phyloP scores from a whole-genome alignment of 768 basidiomycete genomes.

The Hortiboletus campestris region DNA sequence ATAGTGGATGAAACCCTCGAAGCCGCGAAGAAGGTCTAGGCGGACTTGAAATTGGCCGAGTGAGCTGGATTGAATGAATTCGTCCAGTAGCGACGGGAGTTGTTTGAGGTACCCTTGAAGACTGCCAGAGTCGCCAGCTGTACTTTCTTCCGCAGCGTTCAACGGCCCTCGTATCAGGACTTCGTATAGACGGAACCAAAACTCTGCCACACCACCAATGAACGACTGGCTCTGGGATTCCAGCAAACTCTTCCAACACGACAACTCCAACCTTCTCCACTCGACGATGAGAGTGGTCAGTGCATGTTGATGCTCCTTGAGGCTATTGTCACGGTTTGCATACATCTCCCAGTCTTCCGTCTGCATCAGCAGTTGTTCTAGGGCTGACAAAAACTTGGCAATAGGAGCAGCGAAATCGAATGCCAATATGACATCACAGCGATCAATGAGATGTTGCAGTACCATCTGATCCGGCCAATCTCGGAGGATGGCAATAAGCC shows the following conservation, averaged over 20 bases:
- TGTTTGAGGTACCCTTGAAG: constrained; percentile 55
- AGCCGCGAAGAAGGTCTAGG: constrained; percentile 65
- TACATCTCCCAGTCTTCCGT: constrained; percentile 97
- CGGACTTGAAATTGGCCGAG: constrained; percentile 79
- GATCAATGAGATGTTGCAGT: constrained; percentile 74
- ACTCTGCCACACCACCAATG: constrained; percentile 51
- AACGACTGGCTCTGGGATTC: constrained; percentile 60
- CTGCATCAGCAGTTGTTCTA: constrained; percentile 84
- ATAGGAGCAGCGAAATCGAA: constrained; percentile 68
- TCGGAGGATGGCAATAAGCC: constrained; percentile 55
- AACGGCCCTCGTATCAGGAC: constrained; percentile 62
- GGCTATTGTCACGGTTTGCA: constrained; percentile 86
- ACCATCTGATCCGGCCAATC: constrained; percentile 99
- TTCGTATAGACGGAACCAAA: constrained; percentile 94
- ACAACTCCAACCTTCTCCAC: constrained; percentile 88
- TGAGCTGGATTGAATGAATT: constrained; percentile 72
- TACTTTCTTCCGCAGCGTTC: constrained; percentile 43
- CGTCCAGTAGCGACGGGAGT: constrained; percentile 75
- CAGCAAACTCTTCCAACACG: constrained; percentile 82
- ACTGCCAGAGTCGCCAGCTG: constrained; percentile 28
- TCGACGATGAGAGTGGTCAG: constrained; percentile 74
- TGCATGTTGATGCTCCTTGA: constrained; percentile 62
- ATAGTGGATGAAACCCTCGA: constrained; percentile 48
- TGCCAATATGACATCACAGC: constrained; percentile 63
- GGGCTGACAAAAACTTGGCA: constrained; percentile 74